Evolutionary conservation across 1,139 yeast genomes (phyloP).

Genomic region (Scheffersomyces lignicola): DNA sequence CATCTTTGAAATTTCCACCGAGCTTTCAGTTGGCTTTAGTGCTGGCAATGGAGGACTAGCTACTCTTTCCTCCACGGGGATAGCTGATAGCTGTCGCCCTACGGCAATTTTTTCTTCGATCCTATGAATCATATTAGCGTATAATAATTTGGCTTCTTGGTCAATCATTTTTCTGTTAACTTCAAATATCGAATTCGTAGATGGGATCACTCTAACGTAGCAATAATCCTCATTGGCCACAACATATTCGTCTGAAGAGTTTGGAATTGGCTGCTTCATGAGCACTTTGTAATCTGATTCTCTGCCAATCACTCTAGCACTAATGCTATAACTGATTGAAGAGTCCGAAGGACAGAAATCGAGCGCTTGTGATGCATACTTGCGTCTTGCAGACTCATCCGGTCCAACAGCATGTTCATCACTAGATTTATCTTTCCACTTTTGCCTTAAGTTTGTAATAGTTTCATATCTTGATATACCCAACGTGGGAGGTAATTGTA

Average conservation of each 20-base stretch:
- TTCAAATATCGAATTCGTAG: slow-evolving; percentile 25
- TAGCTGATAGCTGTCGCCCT: slow-evolving; percentile 21
- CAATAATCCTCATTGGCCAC: slow-evolving; percentile 35
- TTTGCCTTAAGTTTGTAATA: slow-evolving; percentile 26
- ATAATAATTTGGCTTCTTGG: slow-evolving; percentile 33
- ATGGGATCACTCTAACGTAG: slow-evolving; percentile 27
- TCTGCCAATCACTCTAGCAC: slow-evolving; percentile 39
- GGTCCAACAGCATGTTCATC: slow-evolving; percentile 6
- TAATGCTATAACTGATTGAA: slow-evolving; percentile 34
- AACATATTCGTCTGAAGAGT: slow-evolving; percentile 33
- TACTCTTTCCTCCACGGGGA: slow-evolving; percentile 9
- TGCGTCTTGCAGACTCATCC: slow-evolving; percentile 6
- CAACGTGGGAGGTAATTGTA: slow-evolving; percentile 37
- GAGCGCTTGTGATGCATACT: slow-evolving; percentile 25
- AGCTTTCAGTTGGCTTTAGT: slow-evolving; percentile 21
- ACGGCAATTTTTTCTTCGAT: slow-evolving; percentile 26
- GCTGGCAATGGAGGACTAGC: slow-evolving; percentile 5
- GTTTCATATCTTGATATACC: slow-evolving; percentile 32
- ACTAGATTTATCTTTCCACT: slow-evolving; percentile 21
- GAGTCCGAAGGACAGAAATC: slow-evolving; percentile 35
- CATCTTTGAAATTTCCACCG: slow-evolving; percentile 28
- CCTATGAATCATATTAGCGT: slow-evolving; percentile 24
- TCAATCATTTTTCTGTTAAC: slow-evolving; percentile 31
- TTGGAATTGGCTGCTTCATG: slow-evolving; percentile 15
- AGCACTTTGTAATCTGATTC: slow-evolving; percentile 28